Base-by-base conservation (phyloP, 2,329 filamentous ascomycete species). In the Raffaelea ambrosiae region DNA sequence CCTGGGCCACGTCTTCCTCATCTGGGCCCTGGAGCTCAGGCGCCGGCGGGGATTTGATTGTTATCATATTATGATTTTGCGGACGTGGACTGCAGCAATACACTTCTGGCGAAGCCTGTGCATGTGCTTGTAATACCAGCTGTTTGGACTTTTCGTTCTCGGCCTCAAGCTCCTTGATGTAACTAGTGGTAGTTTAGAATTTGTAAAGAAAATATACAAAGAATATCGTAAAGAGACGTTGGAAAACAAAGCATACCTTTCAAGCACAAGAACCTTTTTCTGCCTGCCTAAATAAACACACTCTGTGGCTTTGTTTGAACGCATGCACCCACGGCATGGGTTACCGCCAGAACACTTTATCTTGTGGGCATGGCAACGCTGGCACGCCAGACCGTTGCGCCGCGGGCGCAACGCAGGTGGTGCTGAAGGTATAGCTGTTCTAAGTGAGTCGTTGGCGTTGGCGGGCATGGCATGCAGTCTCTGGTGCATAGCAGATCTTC, bases 261-360 rank as follows among this genome's bases (percentile, higher is more conserved):
- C 45, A 1, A 20, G n/a, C 16, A 47, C 40, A 8, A 33, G 10
- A 16, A 47, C 40, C 40, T 47, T 47, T 8, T 18, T 13, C 21
- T 47, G 22, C 11, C 20, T 23, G 9, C 7, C 10, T 7, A 40
- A 40, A 38, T 47, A 47, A 2, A 26, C 40, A 16, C 45, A 47
- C 13, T 19, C 29, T n/a, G 18, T 26, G 2, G 19, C 18, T 18
- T 38, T 36, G 20, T 20, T 26, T 5, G 45, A n/a, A 11, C 29
- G 19, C 16, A 20, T 11, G 19, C 45, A 47, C 2, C 29, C 40
- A 3, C 40, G 13, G 31, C 45, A 47, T 11, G 45, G 45, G 3
- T 10, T 36, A 3, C 16, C 45, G 10, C 45, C 45, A 2, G 45
- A 47, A 19, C 45, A 47, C 39, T 42, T 42, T 39, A 36, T 47